A percentile compares a stretch with the other conserved stretches of the same genome.
Evolutionary conservation across 257 asterid genomes (phyloP).

Genomic region (Gynochthodes officinalis): DNA sequence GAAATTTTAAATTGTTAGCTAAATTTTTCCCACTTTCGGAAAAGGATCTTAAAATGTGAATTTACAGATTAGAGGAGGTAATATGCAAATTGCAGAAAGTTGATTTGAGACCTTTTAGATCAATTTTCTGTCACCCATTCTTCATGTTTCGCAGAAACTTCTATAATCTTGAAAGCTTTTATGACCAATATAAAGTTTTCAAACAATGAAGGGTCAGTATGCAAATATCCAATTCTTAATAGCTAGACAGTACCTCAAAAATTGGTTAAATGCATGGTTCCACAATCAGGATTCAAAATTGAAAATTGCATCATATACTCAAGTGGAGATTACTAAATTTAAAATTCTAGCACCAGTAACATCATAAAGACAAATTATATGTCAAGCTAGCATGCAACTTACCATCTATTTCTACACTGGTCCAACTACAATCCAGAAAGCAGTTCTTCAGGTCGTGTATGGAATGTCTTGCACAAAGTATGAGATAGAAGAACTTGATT

Average conservation of each 20-base stretch:
- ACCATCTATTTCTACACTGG: neutral
- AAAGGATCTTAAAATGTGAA: neutral
- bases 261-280: neutral
- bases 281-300: neutral
- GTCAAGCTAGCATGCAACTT: neutral
- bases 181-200: neutral
- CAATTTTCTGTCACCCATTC: neutral
- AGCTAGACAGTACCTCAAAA: no score
- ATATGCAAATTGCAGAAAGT: neutral
- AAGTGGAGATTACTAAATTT: neutral
- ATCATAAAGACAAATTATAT: neutral
- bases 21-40: neutral
- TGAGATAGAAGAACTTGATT: neutral
- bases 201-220: neutral
- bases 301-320: neutral
- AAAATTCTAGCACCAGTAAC: neutral
- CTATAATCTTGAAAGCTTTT: neutral
- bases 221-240: neutral
- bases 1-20: neutral
- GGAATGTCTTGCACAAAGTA: neutral
- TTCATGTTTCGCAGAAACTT: neutral
- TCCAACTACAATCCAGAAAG: neutral
- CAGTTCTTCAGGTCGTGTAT: neutral
- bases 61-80: neutral
- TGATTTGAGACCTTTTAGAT: neutral